Evolutionary conservation across 2,329 filamentous ascomycete species (phyloP).

Genomic region (Hirsutella rhossiliensis): DNA sequence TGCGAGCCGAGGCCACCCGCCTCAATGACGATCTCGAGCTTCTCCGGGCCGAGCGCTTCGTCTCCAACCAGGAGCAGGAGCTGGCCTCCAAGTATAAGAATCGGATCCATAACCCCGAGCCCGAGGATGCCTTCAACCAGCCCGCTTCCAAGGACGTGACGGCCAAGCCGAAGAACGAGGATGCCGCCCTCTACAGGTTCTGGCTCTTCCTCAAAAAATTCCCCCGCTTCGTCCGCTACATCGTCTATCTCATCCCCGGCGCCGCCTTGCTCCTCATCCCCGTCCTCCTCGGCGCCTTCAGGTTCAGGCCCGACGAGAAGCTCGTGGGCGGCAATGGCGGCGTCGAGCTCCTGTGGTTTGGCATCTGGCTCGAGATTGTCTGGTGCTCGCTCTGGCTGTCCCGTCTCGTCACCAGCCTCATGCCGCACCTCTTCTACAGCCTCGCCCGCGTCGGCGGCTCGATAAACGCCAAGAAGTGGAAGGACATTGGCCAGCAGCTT

Average conservation of each 20-base stretch:
- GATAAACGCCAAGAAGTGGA: conserved; percentile 87
- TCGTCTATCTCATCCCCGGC: conserved; percentile 34
- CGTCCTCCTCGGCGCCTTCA: conserved; percentile 29
- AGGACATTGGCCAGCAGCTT: conserved; percentile 72
- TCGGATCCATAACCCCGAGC: conserved; percentile 21
- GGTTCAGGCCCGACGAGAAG: conserved; percentile 22
- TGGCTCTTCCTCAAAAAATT: conserved; percentile 35
- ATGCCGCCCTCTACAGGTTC: conserved; percentile 25
- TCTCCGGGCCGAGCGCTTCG: conserved; percentile 31
- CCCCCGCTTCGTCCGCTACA: conserved; percentile 35
- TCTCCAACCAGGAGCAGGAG: conserved; percentile 29
- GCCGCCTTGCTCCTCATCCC: conserved; percentile 32
- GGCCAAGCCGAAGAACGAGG: conserved; percentile 17
- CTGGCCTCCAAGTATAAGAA: conserved; percentile 12
- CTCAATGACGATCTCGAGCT: conserved; percentile 37
- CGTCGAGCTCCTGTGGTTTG: conserved; percentile 78
- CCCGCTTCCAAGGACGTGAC: conserved; percentile 12
- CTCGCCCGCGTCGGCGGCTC: conserved; percentile 64
- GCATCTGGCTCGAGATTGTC: conserved; percentile 86
- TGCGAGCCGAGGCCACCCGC: conserved; percentile 22
- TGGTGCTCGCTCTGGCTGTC: conserved; percentile 86
- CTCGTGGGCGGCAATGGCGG: conserved; percentile 56
- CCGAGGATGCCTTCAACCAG: conserved; percentile 35
- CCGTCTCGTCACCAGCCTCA: conserved; percentile 37
- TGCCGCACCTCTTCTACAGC: conserved; percentile 33